Base-by-base conservation (phyloP, 371 early-diverging fungal genomes). In the Choanephora cucurbitarum region DNA sequence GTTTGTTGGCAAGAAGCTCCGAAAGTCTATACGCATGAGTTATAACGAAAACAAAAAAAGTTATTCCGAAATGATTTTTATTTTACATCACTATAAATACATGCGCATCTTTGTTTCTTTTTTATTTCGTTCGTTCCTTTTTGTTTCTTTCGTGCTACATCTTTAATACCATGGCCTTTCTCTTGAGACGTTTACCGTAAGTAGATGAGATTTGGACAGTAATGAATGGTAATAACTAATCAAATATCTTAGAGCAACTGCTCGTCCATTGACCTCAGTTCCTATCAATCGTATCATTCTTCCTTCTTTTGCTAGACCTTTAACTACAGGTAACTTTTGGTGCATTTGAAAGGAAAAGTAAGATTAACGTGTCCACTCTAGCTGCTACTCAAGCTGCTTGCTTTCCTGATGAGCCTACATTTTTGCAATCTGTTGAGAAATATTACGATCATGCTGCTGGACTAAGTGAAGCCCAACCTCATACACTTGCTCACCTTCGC, bases 371-470 rank as follows among this genome's bases (percentile, higher is more conserved):
- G n/a, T n/a, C n/a, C n/a, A 48, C 37, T 22, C 17, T 54, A 78
- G 81, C 75, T 57, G 83, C 81, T 51, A 84, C 84, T 28, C 80
- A 87, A 64, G 55, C 62, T 43, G 90, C 90, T 51, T 87, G 86
- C 58, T 81, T 85, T 41, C 75, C 75, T 18, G 64, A 88, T 58
- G 92, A 91, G 60, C 92, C 92, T 37, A 65, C 72, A 57, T 94
- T 94, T 72, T 73, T 94, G 64, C 72, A 86, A 32, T 89, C 90
- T 5, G 94, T 94, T 42, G 91, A 88, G 66, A 80, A 81, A 50
- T 92, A 82, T 61, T 93, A 82, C 63, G 90, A 92, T 69, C 64
- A 73, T 57, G 93, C 92, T 33, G 91, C 93, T 40, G 79, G 80
- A 54, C 69, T 87, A 57, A 84, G 89, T 66, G 78, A 82, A 32